Conservation (phyloP, 164 flowering plant genomes). For the Vitis cinerea region DNA sequence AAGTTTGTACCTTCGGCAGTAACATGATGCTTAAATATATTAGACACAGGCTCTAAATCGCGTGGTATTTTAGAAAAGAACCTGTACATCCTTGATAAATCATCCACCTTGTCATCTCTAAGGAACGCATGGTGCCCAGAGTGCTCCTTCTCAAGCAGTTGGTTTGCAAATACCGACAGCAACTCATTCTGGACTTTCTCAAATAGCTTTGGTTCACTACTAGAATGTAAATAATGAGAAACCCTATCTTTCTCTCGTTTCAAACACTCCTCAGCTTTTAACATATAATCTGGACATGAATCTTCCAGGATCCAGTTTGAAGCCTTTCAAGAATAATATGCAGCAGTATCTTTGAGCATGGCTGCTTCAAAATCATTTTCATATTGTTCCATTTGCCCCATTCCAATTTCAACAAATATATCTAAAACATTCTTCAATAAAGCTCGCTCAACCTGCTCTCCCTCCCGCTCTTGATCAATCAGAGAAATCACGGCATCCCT, state of each 20-base stretch:
- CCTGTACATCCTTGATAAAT: conserved; percentile 91
- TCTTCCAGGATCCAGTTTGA: conserved; percentile 79
- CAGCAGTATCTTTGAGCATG: conserved; percentile 65
- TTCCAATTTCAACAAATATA: conserved; percentile 81
- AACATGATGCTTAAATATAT: conserved; percentile 92
- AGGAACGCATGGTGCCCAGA: conserved; percentile 93
- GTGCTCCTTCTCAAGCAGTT: conserved; percentile 87
- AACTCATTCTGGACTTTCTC: conserved; percentile 73
- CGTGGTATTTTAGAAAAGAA: conserved; percentile 66
- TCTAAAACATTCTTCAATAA: conserved; percentile 74
- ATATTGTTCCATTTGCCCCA: conserved; percentile 70
- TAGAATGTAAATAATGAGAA: conserved; percentile 74
- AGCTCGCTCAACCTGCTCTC: conserved; percentile 77
- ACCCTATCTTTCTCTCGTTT: conserved; percentile 85
- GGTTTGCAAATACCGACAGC: conserved; percentile 56
- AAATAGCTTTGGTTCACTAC: conserved; percentile 74
- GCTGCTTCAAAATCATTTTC: conserved; percentile 64
- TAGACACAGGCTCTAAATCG: conserved; percentile 81
- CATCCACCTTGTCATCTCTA: conserved; percentile 88
- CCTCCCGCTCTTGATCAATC: conserved; percentile 66
- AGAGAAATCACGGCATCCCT: conserved; percentile 79
- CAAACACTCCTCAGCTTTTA: conserved; percentile 85
- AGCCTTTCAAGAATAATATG: conserved; percentile 83
- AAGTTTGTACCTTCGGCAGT: conserved; percentile 88
- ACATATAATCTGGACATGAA: conserved; percentile 90